Percentiles rank a stretch among this genome's conserved stretches.
Conservation (phyloP, 106 monocot species). For the Xerophyta viscosa region DNA sequence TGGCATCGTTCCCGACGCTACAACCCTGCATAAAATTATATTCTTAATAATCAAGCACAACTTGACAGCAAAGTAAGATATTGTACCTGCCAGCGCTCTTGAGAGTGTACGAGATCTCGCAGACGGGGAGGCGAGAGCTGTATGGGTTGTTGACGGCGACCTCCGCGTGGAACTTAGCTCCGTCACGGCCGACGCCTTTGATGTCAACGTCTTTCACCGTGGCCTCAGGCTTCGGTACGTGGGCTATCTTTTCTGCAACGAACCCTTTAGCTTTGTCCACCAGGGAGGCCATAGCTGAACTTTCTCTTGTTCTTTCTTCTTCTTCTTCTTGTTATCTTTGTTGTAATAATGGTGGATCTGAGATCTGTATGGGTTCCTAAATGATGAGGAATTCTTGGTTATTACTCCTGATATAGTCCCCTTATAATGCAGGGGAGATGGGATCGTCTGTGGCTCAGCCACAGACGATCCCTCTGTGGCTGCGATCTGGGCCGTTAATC, state of each 20-base stretch:
- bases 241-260: slow-evolving; percentile 70
- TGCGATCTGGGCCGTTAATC: too few species aligned
- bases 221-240: slow-evolving; percentile 75
- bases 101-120: slow-evolving; percentile 68
- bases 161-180: slow-evolving; percentile 38
- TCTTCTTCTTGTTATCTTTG: background rate
- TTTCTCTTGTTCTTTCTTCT: background rate
- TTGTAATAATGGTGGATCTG: background rate
- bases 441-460: too few species aligned
- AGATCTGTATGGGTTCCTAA: background rate
- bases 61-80: too few species aligned
- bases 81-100: slow-evolving; percentile 64
- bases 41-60: too few species aligned
- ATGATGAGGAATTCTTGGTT: too few species aligned
- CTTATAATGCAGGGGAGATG: too few species aligned
- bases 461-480: too few species aligned
- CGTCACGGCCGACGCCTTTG: slow-evolving; percentile 28
- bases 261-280: slow-evolving; percentile 70
- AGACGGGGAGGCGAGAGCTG: slow-evolving; percentile 51
- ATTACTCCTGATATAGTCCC: too few species aligned
- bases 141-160: slow-evolving; percentile 72
- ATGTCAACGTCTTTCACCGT: slow-evolving; percentile 39
- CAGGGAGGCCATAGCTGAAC: slow-evolving; percentile 54
- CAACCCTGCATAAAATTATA: slow-evolving; percentile 32
- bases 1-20: slow-evolving; percentile 51